Evolutionary conservation across 306 rosid genomes (phyloP), one percentile per base, ranked within the genome.

Genomic region (Prunus salicina): DNA sequence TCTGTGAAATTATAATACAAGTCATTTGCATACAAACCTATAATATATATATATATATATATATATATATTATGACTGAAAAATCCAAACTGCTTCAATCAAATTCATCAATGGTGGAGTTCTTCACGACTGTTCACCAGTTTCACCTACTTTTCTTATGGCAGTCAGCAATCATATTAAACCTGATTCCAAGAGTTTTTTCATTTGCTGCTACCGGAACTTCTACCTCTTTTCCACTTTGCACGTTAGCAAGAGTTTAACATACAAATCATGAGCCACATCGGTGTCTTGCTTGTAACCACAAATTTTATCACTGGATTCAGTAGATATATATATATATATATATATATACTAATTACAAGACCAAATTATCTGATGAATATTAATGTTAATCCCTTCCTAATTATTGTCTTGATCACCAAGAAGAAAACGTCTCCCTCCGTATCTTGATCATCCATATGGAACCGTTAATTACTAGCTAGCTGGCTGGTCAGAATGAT

Each of bases 81-180:
- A 1, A 56, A 20, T 56, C 25, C 14, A 20, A 56, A 9, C 27
- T 18, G 57, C 2, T 20, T 10, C 7, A 56, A 56, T 10, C 7
- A 56, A 56, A 56, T 3, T 56, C 62, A 56, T 56, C 28, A 57
- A 63, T 38, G 58, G 67, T 41, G 71, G 46, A 73, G 47, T 79
- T 76, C 72, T 77, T 64, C 81, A 57, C 71, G 87, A 87, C 87
- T 88, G 89, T 84, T 91, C 87, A 88, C 85, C 93, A n/a, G 82
- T 83, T 84, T 91, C 70, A 85, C 93, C 93, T 85, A 88, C 90
- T 84, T 80, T 69, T 58, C 80, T 80, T 67, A n/a, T 49, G 69
- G 81, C 69, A 34, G 60, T 72, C 32, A 46, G 43, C 64, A 79
- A 60, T 5, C 32, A 2, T 60, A 76, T 50, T 64, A 76, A 61